phyloP scores from a whole-genome alignment of 495 filamentous ascomycete species.

The Bacidia rubella region DNA sequence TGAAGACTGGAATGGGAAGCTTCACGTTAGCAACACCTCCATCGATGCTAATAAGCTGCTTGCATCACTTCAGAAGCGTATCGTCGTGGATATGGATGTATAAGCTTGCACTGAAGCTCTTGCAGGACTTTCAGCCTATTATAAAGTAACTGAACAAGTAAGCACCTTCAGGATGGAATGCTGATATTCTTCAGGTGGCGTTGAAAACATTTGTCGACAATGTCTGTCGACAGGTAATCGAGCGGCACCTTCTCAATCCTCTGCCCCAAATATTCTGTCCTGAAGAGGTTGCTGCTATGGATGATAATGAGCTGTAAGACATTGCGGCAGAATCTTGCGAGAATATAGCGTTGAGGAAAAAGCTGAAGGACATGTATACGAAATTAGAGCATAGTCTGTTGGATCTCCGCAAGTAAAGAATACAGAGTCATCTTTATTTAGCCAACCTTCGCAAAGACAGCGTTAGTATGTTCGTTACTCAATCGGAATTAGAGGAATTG shows the following conservation, averaged over 20 bases:
- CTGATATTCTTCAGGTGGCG: conserved; percentile 20
- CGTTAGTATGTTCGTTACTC: too few relatives aligned
- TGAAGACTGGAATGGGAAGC: neutral
- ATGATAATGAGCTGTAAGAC: neutral
- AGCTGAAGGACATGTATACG: neutral
- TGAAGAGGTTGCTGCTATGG: neutral
- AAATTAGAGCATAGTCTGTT: neutral
- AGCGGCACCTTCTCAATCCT: conserved; percentile 20
- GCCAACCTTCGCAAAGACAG: too few relatives aligned
- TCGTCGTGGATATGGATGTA: conserved; percentile 19
- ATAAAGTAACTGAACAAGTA: neutral
- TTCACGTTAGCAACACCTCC: neutral
- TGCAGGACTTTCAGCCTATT: conserved; percentile 1
- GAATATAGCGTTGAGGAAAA: neutral
- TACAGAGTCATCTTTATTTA: too few relatives aligned
- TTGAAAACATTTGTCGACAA: conserved; percentile 31
- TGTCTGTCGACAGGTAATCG: conserved; percentile 27
- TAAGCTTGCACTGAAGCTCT: conserved; percentile 1
- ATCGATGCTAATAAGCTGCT: conserved; percentile 6
- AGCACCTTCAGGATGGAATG: neutral
- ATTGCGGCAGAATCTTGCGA: conserved; percentile 6
- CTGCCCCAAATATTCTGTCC: conserved; percentile 3
- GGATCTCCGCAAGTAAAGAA: conserved; percentile 3
- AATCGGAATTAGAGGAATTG: too few relatives aligned
- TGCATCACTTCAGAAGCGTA: conserved; percentile 10